These are phyloP conservation scores for Leptographium lundbergii DNA, from an alignment of 2,329 filamentous ascomycete species.

Conservation along the genomic window DNA sequence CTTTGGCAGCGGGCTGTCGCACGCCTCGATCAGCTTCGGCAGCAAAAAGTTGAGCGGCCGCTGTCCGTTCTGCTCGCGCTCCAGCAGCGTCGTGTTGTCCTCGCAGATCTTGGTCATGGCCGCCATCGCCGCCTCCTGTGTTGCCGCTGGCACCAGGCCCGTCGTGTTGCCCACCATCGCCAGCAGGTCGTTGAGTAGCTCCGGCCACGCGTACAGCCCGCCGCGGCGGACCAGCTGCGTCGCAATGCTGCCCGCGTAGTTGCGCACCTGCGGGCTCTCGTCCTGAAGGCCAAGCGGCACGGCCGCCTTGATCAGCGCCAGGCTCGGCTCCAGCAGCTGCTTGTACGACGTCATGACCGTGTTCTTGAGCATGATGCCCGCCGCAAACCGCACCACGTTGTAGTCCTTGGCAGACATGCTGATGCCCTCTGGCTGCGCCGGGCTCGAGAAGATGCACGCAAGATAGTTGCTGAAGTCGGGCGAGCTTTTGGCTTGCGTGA, in stretches of 20 bases:
- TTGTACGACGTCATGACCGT: slow-evolving; percentile 68
- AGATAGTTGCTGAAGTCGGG: slow-evolving; percentile 98
- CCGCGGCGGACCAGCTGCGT: slow-evolving; percentile 80
- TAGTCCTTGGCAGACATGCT: slow-evolving; percentile 48
- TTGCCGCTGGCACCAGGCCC: slow-evolving; percentile 54
- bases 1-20: slow-evolving; percentile 60
- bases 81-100: slow-evolving; percentile 78
- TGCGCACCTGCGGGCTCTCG: slow-evolving; percentile 68
- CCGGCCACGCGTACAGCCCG: slow-evolving; percentile 81
- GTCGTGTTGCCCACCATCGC: slow-evolving; percentile 61
- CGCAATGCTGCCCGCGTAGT: slow-evolving; percentile 83
- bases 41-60: slow-evolving; percentile 79
- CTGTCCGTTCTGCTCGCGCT: slow-evolving; percentile 79
- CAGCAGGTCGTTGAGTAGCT: slow-evolving; percentile 73
- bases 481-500: slow-evolving; percentile 73
- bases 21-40: slow-evolving; percentile 81
- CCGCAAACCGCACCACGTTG: slow-evolving; percentile 69
- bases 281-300: slow-evolving; percentile 74
- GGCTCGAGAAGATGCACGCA: slow-evolving; percentile 72
- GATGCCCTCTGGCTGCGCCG: slow-evolving; percentile 48
- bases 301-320: slow-evolving; percentile 66
- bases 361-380: slow-evolving; percentile 93
- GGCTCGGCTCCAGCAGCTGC: slow-evolving; percentile 58
- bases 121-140: slow-evolving; percentile 87
- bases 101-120: slow-evolving; percentile 93